These are phyloP conservation scores for Rhododendron ovatum DNA, from an alignment of 148 eudicot genomes.

Conservation along the genomic window DNA sequence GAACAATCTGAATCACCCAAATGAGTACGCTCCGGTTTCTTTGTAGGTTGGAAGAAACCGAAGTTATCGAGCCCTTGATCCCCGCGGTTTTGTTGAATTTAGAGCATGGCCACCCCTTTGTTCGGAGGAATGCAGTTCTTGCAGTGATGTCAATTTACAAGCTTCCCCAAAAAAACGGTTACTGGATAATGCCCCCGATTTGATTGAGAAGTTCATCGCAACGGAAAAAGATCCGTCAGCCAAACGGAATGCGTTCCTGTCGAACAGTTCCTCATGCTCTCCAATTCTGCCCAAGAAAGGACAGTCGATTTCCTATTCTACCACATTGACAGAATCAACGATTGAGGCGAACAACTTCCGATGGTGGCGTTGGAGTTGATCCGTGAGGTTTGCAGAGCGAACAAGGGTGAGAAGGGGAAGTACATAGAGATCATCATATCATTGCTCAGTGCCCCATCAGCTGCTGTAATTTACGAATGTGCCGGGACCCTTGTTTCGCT, in stretches of 20 bases:
- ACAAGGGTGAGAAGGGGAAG: slow-evolving; percentile 82
- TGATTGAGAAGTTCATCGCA: slow-evolving; percentile 60
- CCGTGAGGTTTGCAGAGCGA: slow-evolving; percentile 78
- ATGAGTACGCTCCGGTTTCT: slow-evolving; percentile 82
- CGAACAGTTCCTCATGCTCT: slow-evolving; percentile 54
- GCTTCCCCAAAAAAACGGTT: slow-evolving; percentile 77
- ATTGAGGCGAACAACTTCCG: slow-evolving; percentile 83
- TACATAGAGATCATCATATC: slow-evolving; percentile 83
- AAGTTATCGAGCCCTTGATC: slow-evolving; percentile 52
- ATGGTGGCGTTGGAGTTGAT: slow-evolving; percentile 91
- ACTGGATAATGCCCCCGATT: slow-evolving; percentile 61
- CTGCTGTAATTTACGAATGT: slow-evolving; percentile 85
- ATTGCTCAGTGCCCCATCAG: slow-evolving; percentile 76
- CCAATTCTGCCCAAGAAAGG: slow-evolving; percentile 78
- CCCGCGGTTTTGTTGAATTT: slow-evolving; percentile 56
- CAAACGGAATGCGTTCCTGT: slow-evolving; percentile 64
- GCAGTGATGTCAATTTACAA: slow-evolving; percentile 66
- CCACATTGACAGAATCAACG: slow-evolving; percentile 62
- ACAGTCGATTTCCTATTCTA: slow-evolving; percentile 72
- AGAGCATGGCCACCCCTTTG: slow-evolving; percentile 68
- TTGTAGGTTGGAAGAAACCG: slow-evolving; percentile 22
- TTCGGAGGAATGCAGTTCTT: slow-evolving; percentile 73
- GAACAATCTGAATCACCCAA: slow-evolving; percentile 58
- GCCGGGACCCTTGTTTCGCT: slow-evolving; percentile 87
- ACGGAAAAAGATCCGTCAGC: slow-evolving; percentile 79